phyloP scores from a whole-genome alignment of 441 rosid genomes.

The Euphorbia schlechtendalii region DNA sequence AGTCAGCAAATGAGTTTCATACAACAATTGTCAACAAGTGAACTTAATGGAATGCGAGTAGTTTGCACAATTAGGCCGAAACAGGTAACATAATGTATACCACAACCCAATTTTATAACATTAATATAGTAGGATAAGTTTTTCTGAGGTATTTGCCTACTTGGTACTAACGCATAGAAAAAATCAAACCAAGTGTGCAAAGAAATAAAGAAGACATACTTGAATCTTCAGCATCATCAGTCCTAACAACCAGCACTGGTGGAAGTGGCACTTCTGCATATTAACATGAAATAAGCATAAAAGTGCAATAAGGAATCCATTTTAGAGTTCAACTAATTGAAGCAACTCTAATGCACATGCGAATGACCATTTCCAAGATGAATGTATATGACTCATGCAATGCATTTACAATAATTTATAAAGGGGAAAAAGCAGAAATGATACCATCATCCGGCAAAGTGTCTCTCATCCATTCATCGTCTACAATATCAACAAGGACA shows the following conservation, averaged over 20 bases:
- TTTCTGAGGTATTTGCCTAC: too few relatives aligned
- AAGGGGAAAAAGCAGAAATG: background rate
- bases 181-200: background rate
- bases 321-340: too few relatives aligned
- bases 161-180: too few relatives aligned
- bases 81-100: too few relatives aligned
- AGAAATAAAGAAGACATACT: constrained; percentile 34
- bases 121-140: too few relatives aligned
- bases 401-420: background rate
- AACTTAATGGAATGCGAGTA: too few relatives aligned
- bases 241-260: constrained; percentile 58
- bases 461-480: constrained; percentile 95
- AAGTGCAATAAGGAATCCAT: background rate
- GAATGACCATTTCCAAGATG: too few relatives aligned
- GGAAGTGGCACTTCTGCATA: constrained; percentile 87
- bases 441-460: constrained; percentile 88
- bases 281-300: background rate
- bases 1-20: too few relatives aligned
- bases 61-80: too few relatives aligned
- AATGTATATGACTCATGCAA: background rate
- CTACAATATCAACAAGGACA: constrained; percentile 78
- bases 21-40: too few relatives aligned
- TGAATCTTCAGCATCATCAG: constrained; percentile 82
- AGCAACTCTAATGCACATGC: too few relatives aligned
- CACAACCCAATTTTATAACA: too few relatives aligned